Evolutionary conservation across 768 basidiomycete genomes (phyloP).

Genomic region (Mycena olivaceomarginata): DNA sequence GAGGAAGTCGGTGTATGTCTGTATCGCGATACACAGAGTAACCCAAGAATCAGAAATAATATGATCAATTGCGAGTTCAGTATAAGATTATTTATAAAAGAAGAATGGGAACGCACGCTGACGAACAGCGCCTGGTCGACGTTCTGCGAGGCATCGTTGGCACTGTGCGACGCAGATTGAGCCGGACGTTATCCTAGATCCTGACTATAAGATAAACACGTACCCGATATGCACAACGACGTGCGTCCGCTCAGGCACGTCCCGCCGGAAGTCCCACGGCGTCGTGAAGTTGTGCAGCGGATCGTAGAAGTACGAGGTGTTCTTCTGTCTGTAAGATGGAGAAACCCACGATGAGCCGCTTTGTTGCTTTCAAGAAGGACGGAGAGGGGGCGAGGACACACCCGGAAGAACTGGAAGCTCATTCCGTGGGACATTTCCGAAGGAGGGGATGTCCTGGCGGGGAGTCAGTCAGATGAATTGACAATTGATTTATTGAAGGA

Average conservation of each 20-base stretch:
- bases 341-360: too few species aligned
- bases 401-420: slow-evolving; percentile 70
- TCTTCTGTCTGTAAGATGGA: slow-evolving; percentile 1
- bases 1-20: slow-evolving; percentile 71
- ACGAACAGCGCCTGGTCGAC: slow-evolving; percentile 65
- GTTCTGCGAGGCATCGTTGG: slow-evolving; percentile 73
- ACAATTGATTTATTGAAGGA: too few species aligned
- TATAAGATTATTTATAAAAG: not conserved
- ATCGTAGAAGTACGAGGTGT: slow-evolving; percentile 61
- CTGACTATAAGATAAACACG: slow-evolving; percentile 25
- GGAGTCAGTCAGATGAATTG: too few species aligned
- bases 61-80: too few species aligned
- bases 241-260: slow-evolving; percentile 68
- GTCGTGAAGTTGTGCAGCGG: slow-evolving; percentile 76
- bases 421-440: slow-evolving; percentile 71
- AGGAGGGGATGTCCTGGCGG: slow-evolving; percentile 66
- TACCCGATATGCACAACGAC: slow-evolving; percentile 74
- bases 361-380: too few species aligned
- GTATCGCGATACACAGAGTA: not conserved
- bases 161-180: slow-evolving; percentile 52
- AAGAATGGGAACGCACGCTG: slow-evolving; percentile 51
- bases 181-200: not conserved
- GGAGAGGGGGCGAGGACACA: slow-evolving; percentile 39
- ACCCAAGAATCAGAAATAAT: too few species aligned
- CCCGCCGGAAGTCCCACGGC: slow-evolving; percentile 71